These are phyloP conservation scores for Salix dunnii DNA, from an alignment of 345 rosid genomes.

Conservation along the genomic window DNA sequence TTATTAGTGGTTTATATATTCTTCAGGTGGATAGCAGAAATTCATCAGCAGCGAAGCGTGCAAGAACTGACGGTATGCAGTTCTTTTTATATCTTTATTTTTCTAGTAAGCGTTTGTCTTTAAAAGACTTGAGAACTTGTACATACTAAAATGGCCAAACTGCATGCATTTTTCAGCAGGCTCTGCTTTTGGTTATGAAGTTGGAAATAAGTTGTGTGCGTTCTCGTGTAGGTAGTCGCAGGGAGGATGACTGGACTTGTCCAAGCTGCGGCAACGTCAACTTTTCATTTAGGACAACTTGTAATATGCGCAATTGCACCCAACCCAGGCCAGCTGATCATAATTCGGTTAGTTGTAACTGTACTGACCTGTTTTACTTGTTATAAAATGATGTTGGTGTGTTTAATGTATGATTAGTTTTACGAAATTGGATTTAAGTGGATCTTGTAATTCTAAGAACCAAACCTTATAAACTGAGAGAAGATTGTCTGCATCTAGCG, in stretches of 20 bases:
- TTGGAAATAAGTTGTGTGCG: background rate
- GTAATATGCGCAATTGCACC: constrained; percentile 98
- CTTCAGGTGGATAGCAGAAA: constrained; percentile 89
- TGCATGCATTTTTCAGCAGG: background rate
- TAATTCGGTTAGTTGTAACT: constrained; percentile 45
- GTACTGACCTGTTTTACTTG: background rate
- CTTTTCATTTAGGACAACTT: constrained; percentile 92
- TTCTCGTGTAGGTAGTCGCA: constrained; percentile 64
- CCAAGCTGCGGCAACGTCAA: constrained; percentile 98
- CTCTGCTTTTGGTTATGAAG: background rate
- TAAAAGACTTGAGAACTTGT: background rate
- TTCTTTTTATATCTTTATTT: background rate
- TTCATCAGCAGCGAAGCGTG: constrained; percentile 94
- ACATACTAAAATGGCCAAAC: background rate
- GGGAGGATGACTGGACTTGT: constrained; percentile 99
- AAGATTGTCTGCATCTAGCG: background rate
- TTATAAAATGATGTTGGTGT: background rate
- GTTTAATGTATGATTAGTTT: background rate
- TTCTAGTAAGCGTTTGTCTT: background rate
- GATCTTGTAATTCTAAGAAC: background rate
- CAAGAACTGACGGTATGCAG: constrained; percentile 85
- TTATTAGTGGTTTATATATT: background rate
- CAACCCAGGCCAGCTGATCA: constrained; percentile 96
- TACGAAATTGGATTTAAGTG: background rate
- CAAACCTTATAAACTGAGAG: background rate